Percentiles rank a stretch among this genome's conserved stretches.
These are phyloP conservation scores for Leccinum barrowsii DNA, from an alignment of 768 basidiomycete genomes.

Conservation along the genomic window DNA sequence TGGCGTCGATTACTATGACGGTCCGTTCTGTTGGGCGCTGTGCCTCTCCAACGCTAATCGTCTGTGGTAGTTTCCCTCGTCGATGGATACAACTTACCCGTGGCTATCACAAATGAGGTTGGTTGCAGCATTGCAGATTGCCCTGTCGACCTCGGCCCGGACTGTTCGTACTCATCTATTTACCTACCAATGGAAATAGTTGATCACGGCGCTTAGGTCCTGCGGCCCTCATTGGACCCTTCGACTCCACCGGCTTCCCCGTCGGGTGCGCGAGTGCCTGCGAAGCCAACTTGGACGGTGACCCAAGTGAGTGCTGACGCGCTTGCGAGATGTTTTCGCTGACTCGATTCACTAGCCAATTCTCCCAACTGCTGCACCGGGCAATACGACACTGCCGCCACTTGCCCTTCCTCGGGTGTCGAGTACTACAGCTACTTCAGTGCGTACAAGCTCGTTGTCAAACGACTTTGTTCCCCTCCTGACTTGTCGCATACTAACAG, in stretches of 20 bases:
- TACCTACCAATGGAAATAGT: background rate
- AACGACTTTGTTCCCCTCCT: slow-evolving; percentile 1
- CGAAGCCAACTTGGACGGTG: slow-evolving; percentile 33
- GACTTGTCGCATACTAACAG: slow-evolving; percentile 21
- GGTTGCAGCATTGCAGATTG: slow-evolving; percentile 58
- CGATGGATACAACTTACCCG: slow-evolving; percentile 63
- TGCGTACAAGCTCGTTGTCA: slow-evolving; percentile 15
- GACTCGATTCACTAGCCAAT: slow-evolving; percentile 36
- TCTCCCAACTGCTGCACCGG: slow-evolving; percentile 68
- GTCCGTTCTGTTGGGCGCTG: slow-evolving; percentile 27
- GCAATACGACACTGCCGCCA: slow-evolving; percentile 43
- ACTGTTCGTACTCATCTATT: slow-evolving; percentile 37
- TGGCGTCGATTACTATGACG: slow-evolving; percentile 57
- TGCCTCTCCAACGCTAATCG: background rate
- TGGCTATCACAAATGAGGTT: slow-evolving; percentile 52
- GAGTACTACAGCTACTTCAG: slow-evolving; percentile 46
- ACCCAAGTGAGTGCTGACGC: slow-evolving; percentile 25
- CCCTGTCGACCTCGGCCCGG: slow-evolving; percentile 56
- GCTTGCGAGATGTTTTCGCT: background rate
- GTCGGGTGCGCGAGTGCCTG: slow-evolving; percentile 66
- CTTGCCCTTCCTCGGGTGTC: slow-evolving; percentile 51
- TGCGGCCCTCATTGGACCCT: slow-evolving; percentile 47
- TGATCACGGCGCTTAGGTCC: slow-evolving; percentile 39
- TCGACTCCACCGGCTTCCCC: slow-evolving; percentile 46
- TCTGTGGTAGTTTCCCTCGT: slow-evolving; percentile 52